Percentiles rank a stretch among this genome's conserved stretches.
These are phyloP conservation scores for Quercus wislizeni DNA, from an alignment of 306 rosid species.

Conservation along the genomic window DNA sequence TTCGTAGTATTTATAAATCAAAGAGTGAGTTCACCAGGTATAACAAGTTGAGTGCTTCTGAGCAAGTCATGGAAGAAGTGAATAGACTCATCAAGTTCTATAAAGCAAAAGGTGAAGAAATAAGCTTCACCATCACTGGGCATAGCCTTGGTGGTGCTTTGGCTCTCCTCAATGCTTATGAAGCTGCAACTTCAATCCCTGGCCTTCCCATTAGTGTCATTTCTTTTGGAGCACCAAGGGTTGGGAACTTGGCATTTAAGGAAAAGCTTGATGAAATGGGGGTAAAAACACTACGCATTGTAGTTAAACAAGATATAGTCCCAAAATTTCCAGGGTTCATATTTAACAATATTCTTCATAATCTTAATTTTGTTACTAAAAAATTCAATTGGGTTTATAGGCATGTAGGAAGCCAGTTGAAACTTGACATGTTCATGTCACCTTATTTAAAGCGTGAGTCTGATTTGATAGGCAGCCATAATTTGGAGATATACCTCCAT, in stretches of 20 bases:
- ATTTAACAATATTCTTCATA: conserved; percentile 32
- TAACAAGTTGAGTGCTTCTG: conserved; percentile 65
- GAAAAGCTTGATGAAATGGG: conserved; percentile 47
- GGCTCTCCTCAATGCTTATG: conserved; percentile 61
- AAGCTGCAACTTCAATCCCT: conserved; percentile 35
- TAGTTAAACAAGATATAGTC: conserved; percentile 55
- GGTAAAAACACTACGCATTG: conserved; percentile 44
- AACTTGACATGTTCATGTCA: conserved; percentile 40
- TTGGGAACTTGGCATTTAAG: conserved; percentile 59
- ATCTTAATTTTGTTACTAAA: conserved; percentile 34
- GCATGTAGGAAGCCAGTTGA: conserved; percentile 51
- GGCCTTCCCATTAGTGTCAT: conserved; percentile 44
- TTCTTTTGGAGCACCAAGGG: conserved; percentile 74
- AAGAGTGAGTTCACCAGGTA: conserved; percentile 48
- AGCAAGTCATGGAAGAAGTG: conserved; percentile 56
- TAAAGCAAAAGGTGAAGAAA: conserved; percentile 41
- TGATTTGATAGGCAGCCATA: conserved; percentile 49
- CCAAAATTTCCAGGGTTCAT: conserved; percentile 49
- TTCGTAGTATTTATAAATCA: conserved; percentile 48
- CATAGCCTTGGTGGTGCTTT: conserved; percentile 80
- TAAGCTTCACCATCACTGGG: conserved; percentile 66
- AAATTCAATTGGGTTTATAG: conserved; percentile 55
- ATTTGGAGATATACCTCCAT: conserved; percentile 62
- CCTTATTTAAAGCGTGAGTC: conserved; percentile 48
- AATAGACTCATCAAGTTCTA: conserved; percentile 30